Evolutionary conservation across 805 yeast species (phyloP).

Genomic region (Candida railenensis): DNA sequence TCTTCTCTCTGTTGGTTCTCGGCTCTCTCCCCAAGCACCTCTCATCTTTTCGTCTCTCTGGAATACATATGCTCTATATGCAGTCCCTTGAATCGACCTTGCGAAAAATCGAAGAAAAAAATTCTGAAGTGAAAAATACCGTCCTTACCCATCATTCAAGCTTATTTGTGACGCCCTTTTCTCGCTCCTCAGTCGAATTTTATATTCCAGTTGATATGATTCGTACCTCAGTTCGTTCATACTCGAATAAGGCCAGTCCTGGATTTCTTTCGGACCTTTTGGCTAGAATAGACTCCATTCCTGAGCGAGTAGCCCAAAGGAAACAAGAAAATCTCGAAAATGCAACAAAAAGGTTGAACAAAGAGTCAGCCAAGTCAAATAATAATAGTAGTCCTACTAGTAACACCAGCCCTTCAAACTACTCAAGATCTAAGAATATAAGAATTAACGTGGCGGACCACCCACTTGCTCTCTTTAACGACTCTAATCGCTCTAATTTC

Average conservation of each 20-base stretch:
- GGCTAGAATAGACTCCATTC: slow-evolving; percentile 7
- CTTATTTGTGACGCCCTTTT: too few species aligned
- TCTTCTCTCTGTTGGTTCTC: too few species aligned
- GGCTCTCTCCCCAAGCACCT: too few species aligned
- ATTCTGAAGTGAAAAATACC: too few species aligned
- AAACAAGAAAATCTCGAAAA: slow-evolving; percentile 2
- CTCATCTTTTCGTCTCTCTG: too few species aligned
- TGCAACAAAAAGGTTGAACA: background rate
- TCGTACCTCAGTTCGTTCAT: slow-evolving; percentile 1
- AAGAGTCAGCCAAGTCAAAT: background rate
- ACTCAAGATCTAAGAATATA: background rate
- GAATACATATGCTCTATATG: too few species aligned
- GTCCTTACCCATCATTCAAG: too few species aligned
- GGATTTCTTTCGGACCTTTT: slow-evolving; percentile 6
- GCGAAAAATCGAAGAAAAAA: too few species aligned
- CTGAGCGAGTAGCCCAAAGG: slow-evolving; percentile 1
- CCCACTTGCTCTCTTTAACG: slow-evolving; percentile 13
- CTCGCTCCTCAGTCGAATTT: too few species aligned
- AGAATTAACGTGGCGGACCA: slow-evolving; percentile 17
- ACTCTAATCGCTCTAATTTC: slow-evolving; percentile 1
- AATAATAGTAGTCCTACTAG: background rate
- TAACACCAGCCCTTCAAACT: slow-evolving; percentile 3
- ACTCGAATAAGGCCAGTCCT: slow-evolving; percentile 5
- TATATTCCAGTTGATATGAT: background rate
- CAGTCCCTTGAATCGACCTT: too few species aligned